Evolutionary conservation across 129 eudicot genomes (phyloP), one percentile per base, ranked within the genome.

Genomic region (Artemisia tridentata): DNA sequence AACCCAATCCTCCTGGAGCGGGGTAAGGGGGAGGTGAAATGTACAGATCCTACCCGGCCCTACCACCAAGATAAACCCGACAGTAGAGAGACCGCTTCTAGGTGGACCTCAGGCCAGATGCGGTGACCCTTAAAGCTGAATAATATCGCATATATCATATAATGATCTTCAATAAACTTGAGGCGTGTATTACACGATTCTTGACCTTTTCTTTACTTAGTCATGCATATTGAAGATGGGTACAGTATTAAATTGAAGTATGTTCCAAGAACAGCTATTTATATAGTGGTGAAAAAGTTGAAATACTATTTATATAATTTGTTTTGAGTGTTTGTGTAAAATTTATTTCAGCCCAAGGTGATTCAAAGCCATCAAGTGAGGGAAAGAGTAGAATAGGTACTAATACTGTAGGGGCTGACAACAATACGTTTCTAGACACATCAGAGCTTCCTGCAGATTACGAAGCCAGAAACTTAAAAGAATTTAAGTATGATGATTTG

Each of bases 331-430:
- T 38, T 38, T 38, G 45, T 38, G 1, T 7, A 7, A 7, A 17
- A 65, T 64, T 38, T 41, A 14, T 74, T 63, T 63, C 80, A 80
- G 84, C 9, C 65, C 59, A 69, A 11, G 58, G 68, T 41, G 63
- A 54, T 72, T 18, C 73, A 48, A 65, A 56, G 47, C 55, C 25
- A 45, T 55, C 73, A 45, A 58, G 50, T 41, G 59, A 54, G 64
- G 70, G 21, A 17, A 76, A 21, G 18, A 31, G 10, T 21, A 18
- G 50, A 16, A 49, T 3, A 2, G 46, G 34, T 15, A 29, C 12
- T 62, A 10, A 50, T 73, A 51, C 16, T 17, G 25, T 52, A 14
- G 58, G 7, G 12, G n/a, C 20, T 27, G 43, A 49, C 52, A 31
- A 73, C 25, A 67, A 7, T 49, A 1, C 27, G 2, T 3, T 12